Base-by-base conservation (phyloP, 2,329 filamentous ascomycete species). In the Macroventuria anomochaeta region DNA sequence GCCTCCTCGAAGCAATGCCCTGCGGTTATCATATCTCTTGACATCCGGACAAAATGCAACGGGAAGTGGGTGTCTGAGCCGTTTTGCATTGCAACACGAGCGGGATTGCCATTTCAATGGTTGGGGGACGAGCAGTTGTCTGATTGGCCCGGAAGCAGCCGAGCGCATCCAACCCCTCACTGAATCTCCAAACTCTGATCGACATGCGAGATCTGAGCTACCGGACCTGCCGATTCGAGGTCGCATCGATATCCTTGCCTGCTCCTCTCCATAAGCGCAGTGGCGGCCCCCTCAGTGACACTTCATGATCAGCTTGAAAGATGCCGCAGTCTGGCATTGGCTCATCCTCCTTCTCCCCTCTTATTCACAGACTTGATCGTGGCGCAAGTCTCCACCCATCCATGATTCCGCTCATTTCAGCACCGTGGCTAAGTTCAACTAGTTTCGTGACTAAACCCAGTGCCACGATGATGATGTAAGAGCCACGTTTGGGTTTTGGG, bases 81-180 rank as follows among this genome's bases (percentile, higher is more conserved):
- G 28, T 39, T 31, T 10, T 18, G 6, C 28, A 23, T 18, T 34
- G 20, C 20, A 25, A 38, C 36, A n/a, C 29, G 29, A 31, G 8
- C 29, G 13, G 4, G 8, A 13, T 4, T n/a, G 8, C 13, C 8
- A 11, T 31, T 11, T 31, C n/a, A n/a, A n/a, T n/a, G n/a, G n/a
- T n/a, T n/a, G n/a, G n/a, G n/a, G n/a, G n/a, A n/a, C n/a, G n/a
- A 31, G 33, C 3, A 15, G 2, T 21, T 21, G 8, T 11, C 33
- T 43, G 43, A 53, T 53, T 53, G 51, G 51, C 26, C 12, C 51
- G 51, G 43, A 28, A 10, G n/a, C 25, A 25, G 29, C 50, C 50
- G 50, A 53, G 25, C 26, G 8, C 20, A 31, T 32, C 23, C 31
- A 38, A 13, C 12, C 31, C 10, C 33, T 36, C 18, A 15, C 7